Evolutionary conservation across 305 asterid species (phyloP), one percentile per base, ranked within the genome.

Genomic region (Solanum hybrid): DNA sequence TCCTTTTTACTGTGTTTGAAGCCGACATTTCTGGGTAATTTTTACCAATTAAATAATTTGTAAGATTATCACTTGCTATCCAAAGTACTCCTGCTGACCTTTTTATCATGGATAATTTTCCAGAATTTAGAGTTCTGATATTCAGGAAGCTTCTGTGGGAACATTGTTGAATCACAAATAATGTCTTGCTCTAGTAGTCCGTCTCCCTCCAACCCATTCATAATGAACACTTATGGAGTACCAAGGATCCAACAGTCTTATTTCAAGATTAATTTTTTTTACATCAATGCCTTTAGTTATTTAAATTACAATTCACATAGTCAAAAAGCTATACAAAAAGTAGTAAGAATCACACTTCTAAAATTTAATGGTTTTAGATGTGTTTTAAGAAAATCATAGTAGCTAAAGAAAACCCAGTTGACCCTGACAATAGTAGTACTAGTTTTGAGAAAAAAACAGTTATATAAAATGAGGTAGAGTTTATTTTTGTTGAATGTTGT

Each of bases 1-100:
- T 98, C 93, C 96, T 98, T 82, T 98, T 98, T 93, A 97, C 99
- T 11, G 99, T 97, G 82, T 96, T 97, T 91, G 99, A 97, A 90
- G 98, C 99, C 89, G 99, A 96, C 89, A 95, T 97, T 91, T 96
- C 99, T 92, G 92, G 98, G 99, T 97, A 92, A 90, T 76, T 91
- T 86, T 87, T 29, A 20, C 22, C 75, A 46, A 84, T 84, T 20
- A 27, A 42, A 46, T 84, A 84, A 11, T 51, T 42, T 87, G 56
- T 90, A 72, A 64, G 87, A 82, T 84, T 51, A 31, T 51, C 75
- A 31, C 72, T 82, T 82, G 38, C 87, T 16, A 27, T 88, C 75
- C 42, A 27, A 86, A 82, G 36, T 84, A 88, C 87, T 82, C 73
- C 22, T 51, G 75, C 66, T 71, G 90, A 36, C 77, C 82, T 31